Evolutionary conservation across 441 rosid species (phyloP).

Genomic region (Adansonia grandidieri): DNA sequence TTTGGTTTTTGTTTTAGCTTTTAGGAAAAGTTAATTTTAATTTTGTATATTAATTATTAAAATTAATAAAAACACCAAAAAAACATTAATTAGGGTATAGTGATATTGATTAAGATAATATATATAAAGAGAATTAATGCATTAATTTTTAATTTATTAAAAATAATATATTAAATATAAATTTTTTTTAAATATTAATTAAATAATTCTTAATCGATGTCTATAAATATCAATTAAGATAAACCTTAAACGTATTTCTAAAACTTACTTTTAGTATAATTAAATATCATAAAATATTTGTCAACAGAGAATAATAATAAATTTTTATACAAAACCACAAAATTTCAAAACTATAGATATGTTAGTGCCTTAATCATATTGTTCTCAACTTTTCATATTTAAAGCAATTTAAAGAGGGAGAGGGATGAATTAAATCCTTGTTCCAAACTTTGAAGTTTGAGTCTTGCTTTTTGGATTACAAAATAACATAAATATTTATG

Average conservation of each 20-base stretch:
- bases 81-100: no score
- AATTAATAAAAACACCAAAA: neutral
- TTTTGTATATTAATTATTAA: neutral
- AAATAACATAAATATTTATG: neutral
- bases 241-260: no score
- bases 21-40: neutral
- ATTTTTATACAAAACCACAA: no score
- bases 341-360: neutral
- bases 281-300: neutral
- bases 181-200: no score
- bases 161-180: no score
- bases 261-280: neutral
- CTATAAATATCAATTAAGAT: no score
- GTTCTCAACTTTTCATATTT: neutral
- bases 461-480: neutral
- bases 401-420: neutral
- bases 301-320: no score
- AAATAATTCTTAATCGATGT: no score
- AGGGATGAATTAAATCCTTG: neutral
- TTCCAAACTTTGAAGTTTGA: neutral
- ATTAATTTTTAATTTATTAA: no score
- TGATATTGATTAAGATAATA: no score
- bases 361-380: neutral
- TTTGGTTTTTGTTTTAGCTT: no score
- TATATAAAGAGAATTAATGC: no score